A percentile compares a stretch with the other conserved stretches of the same genome.
These are phyloP conservation scores for Fistulinella staudtii DNA, from an alignment of 1,284 basidiomycete genomes.

Conservation along the genomic window DNA sequence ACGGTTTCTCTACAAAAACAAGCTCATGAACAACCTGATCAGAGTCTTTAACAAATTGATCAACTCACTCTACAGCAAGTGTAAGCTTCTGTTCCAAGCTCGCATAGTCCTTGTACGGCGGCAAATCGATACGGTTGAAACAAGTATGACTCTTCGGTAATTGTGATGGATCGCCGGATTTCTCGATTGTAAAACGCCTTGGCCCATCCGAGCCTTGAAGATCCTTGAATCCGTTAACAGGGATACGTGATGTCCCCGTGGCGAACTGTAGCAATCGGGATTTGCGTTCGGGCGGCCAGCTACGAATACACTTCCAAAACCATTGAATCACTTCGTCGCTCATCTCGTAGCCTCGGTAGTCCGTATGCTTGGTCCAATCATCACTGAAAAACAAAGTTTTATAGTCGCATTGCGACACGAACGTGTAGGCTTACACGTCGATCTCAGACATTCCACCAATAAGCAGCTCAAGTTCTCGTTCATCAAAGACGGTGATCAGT, in stretches of 20 bases:
- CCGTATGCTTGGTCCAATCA: constrained; percentile 76
- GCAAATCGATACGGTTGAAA: constrained; percentile 84
- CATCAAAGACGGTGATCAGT: constrained; percentile 92
- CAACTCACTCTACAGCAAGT: constrained; percentile 72
- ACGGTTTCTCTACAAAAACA: constrained; percentile 55
- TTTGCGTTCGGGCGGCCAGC: constrained; percentile 92
- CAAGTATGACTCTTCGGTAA: constrained; percentile 84
- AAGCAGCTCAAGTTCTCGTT: constrained; percentile 87
- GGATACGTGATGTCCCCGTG: constrained; percentile 90
- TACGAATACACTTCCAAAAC: constrained; percentile 95
- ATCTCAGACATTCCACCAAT: constrained; percentile 98
- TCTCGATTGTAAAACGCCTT: constrained; percentile 86
- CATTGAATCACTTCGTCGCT: constrained; percentile 91
- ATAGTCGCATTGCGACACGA: neutral
- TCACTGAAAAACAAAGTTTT: constrained; percentile 43
- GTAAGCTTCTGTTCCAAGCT: constrained; percentile 82
- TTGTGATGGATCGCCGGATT: constrained; percentile 82
- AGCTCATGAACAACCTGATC: constrained; percentile 8
- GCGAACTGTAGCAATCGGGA: constrained; percentile 88
- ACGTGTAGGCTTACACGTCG: constrained; percentile 60
- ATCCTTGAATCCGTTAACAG: constrained; percentile 93
- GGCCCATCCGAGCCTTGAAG: constrained; percentile 92
- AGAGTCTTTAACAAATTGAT: constrained; percentile 2
- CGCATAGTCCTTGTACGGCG: constrained; percentile 81
- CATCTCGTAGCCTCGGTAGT: constrained; percentile 70